Base-by-base conservation (phyloP, 2,329 filamentous ascomycete species). In the Talaromyces sp. region DNA sequence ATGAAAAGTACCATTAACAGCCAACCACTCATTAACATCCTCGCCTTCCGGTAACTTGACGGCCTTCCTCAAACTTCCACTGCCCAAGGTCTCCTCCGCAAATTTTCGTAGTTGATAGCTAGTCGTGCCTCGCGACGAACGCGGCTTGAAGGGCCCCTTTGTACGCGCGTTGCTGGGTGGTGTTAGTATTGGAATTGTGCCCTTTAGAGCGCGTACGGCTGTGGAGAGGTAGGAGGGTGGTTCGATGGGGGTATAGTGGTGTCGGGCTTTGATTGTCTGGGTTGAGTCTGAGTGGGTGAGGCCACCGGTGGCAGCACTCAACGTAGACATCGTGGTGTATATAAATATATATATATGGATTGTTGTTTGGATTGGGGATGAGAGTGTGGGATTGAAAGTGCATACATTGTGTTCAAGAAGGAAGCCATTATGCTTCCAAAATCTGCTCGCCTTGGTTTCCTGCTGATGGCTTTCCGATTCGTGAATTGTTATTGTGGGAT, bases 1-100 rank as follows among this genome's bases (percentile, higher is more conserved):
- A 14, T 50, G 37, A 23, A 46, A 7, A 9, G 7, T 81, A 96
- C 93, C 90, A 80, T 99, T 99, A 70, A 99, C 95, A 31, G 95
- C 95, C 65, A 99, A 80, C 95, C 95, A 99, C 79, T 99, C 95
- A 75, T 97, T 96, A 79, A 96, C 85, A 74, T 99, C 95, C 75
- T 99, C 95, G 64, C 96, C 95, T 73, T 99, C 96, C 14, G 96
- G 95, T 65, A 99, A 82, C 82, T 93, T 96, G 68, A 99, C 95
- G 31, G 96, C 92, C 81, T 99, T 98, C 71, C 92, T 87, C 79
- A 99, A 80, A 78, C 93, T 97, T 56, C 95, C 95, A 69, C 92
- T 96, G 39, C 95, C 95, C 40, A 99, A 84, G 11, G 95, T 99
- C 52, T 96, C 95, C 77, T 99, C 96, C 59, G 95, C 95, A 83